A percentile compares a stretch with the other conserved stretches of the same genome.
phyloP scores from a whole-genome alignment of 306 rosid genomes.

The Trichosanthes cucumerina region DNA sequence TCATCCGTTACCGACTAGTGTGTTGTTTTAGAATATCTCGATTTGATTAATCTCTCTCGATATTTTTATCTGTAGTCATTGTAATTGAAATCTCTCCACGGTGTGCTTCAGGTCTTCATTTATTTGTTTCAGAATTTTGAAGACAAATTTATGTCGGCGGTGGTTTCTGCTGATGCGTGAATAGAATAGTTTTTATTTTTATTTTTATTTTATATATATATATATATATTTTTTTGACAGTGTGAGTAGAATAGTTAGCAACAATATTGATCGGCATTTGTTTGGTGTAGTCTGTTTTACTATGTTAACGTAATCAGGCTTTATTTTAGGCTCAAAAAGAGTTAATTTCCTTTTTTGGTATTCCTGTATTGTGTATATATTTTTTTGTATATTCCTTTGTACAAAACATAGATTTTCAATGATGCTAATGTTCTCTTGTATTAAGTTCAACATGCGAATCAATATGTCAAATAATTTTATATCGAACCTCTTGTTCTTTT shows the following conservation, averaged over 20 bases:
- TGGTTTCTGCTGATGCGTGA: neutral
- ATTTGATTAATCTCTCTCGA: neutral
- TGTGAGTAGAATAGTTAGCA: neutral
- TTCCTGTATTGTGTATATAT: too few relatives aligned
- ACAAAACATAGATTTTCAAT: too few relatives aligned
- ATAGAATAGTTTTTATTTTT: neutral
- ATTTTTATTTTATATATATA: too few relatives aligned
- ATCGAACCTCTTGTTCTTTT: neutral
- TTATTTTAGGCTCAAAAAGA: too few relatives aligned
- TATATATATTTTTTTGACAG: too few relatives aligned
- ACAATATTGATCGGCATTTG: neutral
- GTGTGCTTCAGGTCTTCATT: too few relatives aligned
- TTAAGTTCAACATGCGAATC: neutral
- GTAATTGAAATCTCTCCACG: neutral
- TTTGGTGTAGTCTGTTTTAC: too few relatives aligned
- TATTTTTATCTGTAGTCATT: neutral
- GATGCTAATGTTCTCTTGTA: too few relatives aligned
- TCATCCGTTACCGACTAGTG: neutral
- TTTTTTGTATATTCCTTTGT: too few relatives aligned
- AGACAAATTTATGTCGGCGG: neutral
- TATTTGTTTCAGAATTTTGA: neutral
- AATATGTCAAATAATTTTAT: neutral
- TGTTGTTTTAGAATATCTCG: neutral
- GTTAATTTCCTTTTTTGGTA: too few relatives aligned
- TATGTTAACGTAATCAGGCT: too few relatives aligned